Evolutionary conservation across 192 early-diverging fungal genomes (phyloP), one percentile per base, ranked within the genome.

Genomic region (Backusella macrospora): DNA sequence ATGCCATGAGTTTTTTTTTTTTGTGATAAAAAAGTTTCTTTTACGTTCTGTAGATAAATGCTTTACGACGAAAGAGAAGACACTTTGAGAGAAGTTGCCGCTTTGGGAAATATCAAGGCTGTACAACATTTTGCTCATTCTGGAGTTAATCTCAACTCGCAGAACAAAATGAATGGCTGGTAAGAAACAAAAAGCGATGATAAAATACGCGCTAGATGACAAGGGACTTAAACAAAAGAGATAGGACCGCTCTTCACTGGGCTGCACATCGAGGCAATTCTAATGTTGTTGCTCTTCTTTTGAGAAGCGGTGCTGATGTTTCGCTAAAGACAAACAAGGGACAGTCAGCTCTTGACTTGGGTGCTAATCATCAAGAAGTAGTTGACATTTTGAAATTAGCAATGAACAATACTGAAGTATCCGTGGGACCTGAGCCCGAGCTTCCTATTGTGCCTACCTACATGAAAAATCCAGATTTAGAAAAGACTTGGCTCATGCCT

Each of bases 201-300:
- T 6, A 16, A 6, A 16, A 13, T 4, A 14, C 26, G 52, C 52
- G 52, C 23, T 13, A 16, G 8, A 23, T 23, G 52, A 26, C 18
- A 10, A 38, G 26, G 40, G 47, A 49, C 13, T 59, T 26, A 59
- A 18, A 21, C n/a, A 26, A 8, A 26, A 26, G 10, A 59, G 52
- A 59, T 62, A 87, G 90, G 90, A 90, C 89, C 0, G 78, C 89
- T 23, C 72, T 96, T 3, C 91, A 93, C 73, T 96, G 94, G 93
- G 92, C 94, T 6, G 76, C 87, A 52, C 84, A 86, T 23, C 86
- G 92, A 66, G 87, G 88, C 13, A 86, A 95, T 73, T 74, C 78
- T 13, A 78, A 83, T 6, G 76, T 94, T 52, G 85, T 90, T 2
- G 81, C 80, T 2, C 63, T 84, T 10, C 76, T 96, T 59, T 64